Evolutionary conservation across 805 yeast species (phyloP).

Genomic region (Starmerella roubikii): DNA sequence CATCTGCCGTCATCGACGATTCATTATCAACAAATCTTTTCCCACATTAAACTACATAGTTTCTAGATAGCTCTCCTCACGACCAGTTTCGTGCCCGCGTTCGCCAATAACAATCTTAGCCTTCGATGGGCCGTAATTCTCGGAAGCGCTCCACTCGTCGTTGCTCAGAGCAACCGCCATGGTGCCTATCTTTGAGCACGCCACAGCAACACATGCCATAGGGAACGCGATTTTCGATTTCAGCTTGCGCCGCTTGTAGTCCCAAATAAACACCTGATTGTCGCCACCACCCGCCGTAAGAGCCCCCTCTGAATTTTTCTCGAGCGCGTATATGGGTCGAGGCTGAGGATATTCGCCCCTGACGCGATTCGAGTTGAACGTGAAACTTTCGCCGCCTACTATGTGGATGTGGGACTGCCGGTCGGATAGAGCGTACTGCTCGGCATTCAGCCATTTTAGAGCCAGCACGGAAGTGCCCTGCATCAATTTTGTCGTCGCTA

Average conservation of each 20-base stretch:
- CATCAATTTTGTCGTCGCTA: background rate
- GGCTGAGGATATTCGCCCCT: background rate
- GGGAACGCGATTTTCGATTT: conserved; percentile 3
- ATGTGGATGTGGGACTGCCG: conserved; percentile 7
- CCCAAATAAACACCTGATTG: conserved; percentile 8
- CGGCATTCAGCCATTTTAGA: conserved; percentile 2
- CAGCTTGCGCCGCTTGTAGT: conserved; percentile 3
- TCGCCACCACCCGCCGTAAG: conserved; percentile 13
- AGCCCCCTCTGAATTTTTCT: background rate
- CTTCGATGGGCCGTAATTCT: background rate
- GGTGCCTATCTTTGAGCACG: conserved; percentile 5
- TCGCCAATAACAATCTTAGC: too few species aligned
- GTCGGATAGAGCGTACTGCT: conserved; percentile 8
- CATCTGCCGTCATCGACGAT: too few species aligned
- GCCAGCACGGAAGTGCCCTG: background rate
- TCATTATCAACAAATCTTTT: too few species aligned
- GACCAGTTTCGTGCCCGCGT: too few species aligned
- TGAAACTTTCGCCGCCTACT: conserved; percentile 1
- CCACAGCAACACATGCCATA: conserved; percentile 9
- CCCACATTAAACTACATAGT: too few species aligned
- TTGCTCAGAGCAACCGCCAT: conserved; percentile 9
- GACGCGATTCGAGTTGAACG: conserved; percentile 7
- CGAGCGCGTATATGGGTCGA: conserved; percentile 11
- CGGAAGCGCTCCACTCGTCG: conserved; percentile 11
- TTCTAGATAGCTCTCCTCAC: too few species aligned